A percentile compares a stretch with the other conserved stretches of the same genome.
phyloP scores from a whole-genome alignment of 2,329 filamentous ascomycete species.

The Rosellinia necatrix region DNA sequence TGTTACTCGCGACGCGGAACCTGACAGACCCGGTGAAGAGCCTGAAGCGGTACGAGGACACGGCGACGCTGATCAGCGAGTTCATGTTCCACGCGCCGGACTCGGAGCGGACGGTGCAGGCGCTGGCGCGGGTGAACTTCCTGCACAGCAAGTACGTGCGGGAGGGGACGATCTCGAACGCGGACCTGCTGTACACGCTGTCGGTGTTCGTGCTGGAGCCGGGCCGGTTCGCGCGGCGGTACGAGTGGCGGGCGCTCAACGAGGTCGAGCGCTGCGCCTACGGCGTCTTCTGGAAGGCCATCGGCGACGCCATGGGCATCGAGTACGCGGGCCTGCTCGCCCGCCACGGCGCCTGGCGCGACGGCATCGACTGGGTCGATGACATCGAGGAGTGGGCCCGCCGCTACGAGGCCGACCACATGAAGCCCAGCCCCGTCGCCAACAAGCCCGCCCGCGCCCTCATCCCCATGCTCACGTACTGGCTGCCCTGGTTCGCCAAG shows the following conservation, averaged over 20 bases:
- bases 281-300: constrained; percentile 71
- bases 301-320: constrained; percentile 74
- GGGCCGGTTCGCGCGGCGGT: constrained; percentile 63
- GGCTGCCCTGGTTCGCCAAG: constrained; percentile 52
- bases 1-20: constrained; percentile 40
- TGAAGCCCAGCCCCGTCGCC: constrained; percentile 59
- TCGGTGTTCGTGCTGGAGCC: constrained; percentile 70
- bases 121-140: constrained; percentile 47
- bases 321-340: constrained; percentile 49
- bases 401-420: constrained; percentile 61
- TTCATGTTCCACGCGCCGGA: constrained; percentile 43
- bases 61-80: constrained; percentile 39
- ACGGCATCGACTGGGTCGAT: constrained; percentile 57
- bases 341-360: constrained; percentile 44
- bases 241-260: constrained; percentile 72
- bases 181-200: constrained; percentile 46
- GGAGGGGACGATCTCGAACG: constrained; percentile 44
- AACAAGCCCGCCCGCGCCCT: constrained; percentile 61
- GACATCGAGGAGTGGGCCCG: constrained; percentile 55
- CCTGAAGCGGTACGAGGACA: constrained; percentile 43
- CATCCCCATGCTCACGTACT: constrained; percentile 62
- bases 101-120: constrained; percentile 42
- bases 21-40: constrained; percentile 40
- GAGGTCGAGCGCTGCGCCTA: constrained; percentile 71
- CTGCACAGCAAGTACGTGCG: constrained; percentile 43